Conservation (phyloP, 768 basidiomycete species). For the Pleurotus sapidus region DNA sequence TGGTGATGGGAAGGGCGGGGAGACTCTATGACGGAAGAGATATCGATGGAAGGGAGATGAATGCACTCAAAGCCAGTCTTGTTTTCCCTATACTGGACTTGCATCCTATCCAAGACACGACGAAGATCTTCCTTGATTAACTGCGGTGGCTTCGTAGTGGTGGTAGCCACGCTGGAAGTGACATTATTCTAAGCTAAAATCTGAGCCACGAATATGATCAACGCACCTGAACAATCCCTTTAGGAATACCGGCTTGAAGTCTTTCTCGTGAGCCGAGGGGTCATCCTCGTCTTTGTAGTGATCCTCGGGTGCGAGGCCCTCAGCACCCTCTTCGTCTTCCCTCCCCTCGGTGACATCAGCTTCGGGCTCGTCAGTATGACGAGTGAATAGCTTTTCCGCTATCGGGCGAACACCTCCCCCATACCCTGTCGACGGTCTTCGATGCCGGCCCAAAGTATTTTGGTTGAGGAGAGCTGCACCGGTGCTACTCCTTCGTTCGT, state of each 20-base stretch:
- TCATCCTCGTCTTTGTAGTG: constrained; percentile 48
- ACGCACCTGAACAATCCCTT: constrained; percentile 92
- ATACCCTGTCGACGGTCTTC: constrained; percentile 71
- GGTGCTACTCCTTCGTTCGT: constrained; percentile 77
- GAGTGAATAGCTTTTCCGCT: constrained; percentile 48
- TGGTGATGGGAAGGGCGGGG: constrained; percentile 25
- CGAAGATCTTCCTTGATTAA: constrained; percentile 83
- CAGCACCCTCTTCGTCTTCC: constrained; percentile 27
- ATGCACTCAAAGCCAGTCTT: constrained; percentile 95
- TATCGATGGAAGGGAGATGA: constrained; percentile 90
- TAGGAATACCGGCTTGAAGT: constrained; percentile 91
- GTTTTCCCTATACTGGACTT: constrained; percentile 90
- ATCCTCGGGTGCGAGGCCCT: constrained; percentile 34
- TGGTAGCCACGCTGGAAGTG: constrained; percentile 79
- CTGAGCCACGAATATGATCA: constrained; percentile 1
- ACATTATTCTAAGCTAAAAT: constrained; percentile 6
- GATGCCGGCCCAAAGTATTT: constrained; percentile 64
- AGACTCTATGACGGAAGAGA: constrained; percentile 61
- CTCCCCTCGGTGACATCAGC: constrained; percentile 45
- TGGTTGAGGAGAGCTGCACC: constrained; percentile 57
- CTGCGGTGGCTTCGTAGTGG: constrained; percentile 82
- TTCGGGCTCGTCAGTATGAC: constrained; percentile 44
- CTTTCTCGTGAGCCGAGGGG: constrained; percentile 51
- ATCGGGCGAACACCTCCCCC: constrained; percentile 32
- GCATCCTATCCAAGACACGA: constrained; percentile 89